Evolutionary conservation across 1,284 basidiomycete species (phyloP).

Genomic region (Xerocomus amazonicus): DNA sequence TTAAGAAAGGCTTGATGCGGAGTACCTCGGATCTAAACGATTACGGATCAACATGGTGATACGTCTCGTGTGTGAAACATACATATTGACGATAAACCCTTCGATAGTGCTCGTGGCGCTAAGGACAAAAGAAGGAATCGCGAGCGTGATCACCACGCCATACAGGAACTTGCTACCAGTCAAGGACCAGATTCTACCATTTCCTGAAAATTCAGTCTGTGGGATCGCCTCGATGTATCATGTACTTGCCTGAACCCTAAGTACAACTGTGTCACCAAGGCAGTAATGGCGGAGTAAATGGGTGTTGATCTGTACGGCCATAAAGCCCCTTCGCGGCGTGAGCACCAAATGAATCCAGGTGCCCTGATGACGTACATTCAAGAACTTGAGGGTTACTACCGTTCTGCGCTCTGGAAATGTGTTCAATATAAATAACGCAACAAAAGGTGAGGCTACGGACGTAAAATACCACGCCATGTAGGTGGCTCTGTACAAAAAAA

Average conservation of each 20-base stretch:
- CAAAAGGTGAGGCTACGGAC: conserved; percentile 4
- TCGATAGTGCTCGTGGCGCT: conserved; percentile 38
- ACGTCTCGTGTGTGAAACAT: conserved; percentile 11
- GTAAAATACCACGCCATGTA: conserved; percentile 21
- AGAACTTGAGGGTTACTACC: background rate
- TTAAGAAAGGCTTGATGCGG: conserved; percentile 29
- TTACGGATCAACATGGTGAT: background rate
- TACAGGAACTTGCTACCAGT: conserved; percentile 37
- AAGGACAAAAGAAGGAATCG: conserved; percentile 36
- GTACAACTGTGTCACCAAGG: conserved; percentile 38
- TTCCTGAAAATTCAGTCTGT: background rate
- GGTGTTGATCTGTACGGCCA: conserved; percentile 43
- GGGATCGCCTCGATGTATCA: background rate
- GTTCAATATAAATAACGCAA: background rate
- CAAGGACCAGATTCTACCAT: conserved; percentile 29
- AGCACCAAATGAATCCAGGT: background rate
- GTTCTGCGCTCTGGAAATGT: conserved; percentile 10
- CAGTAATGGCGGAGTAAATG: conserved; percentile 40
- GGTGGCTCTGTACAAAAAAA: conserved; percentile 7
- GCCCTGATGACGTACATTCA: no score
- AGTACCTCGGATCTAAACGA: conserved; percentile 24
- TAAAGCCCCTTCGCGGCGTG: conserved; percentile 6
- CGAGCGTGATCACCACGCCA: conserved; percentile 32
- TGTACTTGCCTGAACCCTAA: background rate
- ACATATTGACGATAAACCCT: conserved; percentile 38